Evolutionary conservation across 176 grass and related monocot species (phyloP).

Genomic region (Aechmea fasciata): DNA sequence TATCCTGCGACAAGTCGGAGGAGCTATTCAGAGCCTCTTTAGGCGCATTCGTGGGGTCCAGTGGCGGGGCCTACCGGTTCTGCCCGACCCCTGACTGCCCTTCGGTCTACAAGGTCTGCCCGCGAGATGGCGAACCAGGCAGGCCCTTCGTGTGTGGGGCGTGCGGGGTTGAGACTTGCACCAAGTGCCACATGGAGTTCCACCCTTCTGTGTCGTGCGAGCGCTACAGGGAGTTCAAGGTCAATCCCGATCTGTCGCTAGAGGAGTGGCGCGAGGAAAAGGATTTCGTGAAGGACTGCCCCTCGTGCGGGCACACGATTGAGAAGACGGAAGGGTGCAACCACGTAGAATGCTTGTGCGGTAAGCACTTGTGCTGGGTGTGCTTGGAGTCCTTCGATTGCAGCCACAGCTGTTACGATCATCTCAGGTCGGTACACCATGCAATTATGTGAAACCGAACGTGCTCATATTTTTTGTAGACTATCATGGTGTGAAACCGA

Average conservation of each 20-base stretch:
- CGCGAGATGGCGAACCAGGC: background rate
- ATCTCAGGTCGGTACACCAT: background rate
- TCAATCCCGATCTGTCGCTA: background rate
- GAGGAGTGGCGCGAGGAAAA: background rate
- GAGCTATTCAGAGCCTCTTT: slow-evolving; percentile 7
- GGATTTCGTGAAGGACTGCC: background rate
- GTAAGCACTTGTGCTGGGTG: background rate
- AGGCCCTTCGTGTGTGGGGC: background rate
- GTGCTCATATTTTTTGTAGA: background rate
- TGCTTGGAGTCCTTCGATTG: slow-evolving; percentile 11
- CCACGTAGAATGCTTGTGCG: slow-evolving; percentile 1
- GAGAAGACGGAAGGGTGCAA: slow-evolving; percentile 5
- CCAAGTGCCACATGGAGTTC: slow-evolving; percentile 5
- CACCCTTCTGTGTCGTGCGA: background rate
- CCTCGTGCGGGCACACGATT: background rate
- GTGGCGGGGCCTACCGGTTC: background rate
- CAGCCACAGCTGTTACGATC: background rate
- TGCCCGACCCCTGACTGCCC: slow-evolving; percentile 4
- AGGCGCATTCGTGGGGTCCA: background rate
- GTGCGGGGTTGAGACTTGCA: background rate
- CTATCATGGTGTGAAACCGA: no score
- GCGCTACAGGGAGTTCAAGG: slow-evolving; percentile 7
- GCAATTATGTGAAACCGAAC: background rate
- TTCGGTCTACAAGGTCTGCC: background rate
- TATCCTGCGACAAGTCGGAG: slow-evolving; percentile 1